Evolutionary conservation across 2,329 filamentous ascomycete species (phyloP).

Genomic region (Ophiosphaerella narmari): DNA sequence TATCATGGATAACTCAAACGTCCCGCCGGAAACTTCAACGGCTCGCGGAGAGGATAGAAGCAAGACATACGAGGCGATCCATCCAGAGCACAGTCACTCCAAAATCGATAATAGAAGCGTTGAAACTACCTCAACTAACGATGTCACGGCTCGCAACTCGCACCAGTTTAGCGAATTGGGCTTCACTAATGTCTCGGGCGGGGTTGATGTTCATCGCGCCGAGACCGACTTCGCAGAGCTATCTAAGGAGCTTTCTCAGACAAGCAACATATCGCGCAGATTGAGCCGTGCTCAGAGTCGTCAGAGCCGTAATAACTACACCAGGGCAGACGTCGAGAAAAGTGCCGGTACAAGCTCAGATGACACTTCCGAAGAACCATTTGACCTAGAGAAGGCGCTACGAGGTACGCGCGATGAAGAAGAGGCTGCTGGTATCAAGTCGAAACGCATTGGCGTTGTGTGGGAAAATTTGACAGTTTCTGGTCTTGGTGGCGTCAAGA

Average conservation of each 20-base stretch:
- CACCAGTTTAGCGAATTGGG: constrained; percentile 25
- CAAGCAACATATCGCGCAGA: constrained; percentile 44
- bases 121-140: constrained; percentile 28
- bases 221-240: constrained; percentile 73
- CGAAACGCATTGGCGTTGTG: constrained; percentile 73
- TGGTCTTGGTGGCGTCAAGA: constrained; percentile 74
- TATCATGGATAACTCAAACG: constrained; percentile 33
- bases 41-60: constrained; percentile 28
- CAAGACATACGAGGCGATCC: constrained; percentile 37
- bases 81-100: constrained; percentile 20
- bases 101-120: constrained; percentile 22
- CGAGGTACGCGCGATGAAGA: constrained; percentile 74
- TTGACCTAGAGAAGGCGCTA: constrained; percentile 76
- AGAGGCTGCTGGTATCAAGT: constrained; percentile 75
- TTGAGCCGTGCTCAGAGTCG: constrained; percentile 53
- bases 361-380: constrained; percentile 55
- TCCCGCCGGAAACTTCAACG: constrained; percentile 23
- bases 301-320: constrained; percentile 46
- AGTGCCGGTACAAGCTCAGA: constrained; percentile 39
- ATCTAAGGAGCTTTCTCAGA: constrained; percentile 52
- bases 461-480: constrained; percentile 79
- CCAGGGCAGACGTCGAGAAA: constrained; percentile 63
- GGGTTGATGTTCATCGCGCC: constrained; percentile 68
- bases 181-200: constrained; percentile 16
- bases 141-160: constrained; percentile 25